Evolutionary conservation across 176 grass and related monocot species (phyloP).

Genomic region (sorghum (Sorghum bicolor)): Sorghum_bicolor_NCBIv3 NC_012879.2:58224001-58224500

Average conservation of each 20-base stretch:
- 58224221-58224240: too few species aligned
- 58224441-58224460: not conserved
- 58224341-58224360: not conserved
- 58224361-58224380: not conserved
- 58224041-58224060: too few species aligned
- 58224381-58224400: not conserved
- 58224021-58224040: not conserved
- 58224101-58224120: too few species aligned
- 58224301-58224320: not conserved
- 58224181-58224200: too few species aligned
- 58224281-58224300: not conserved
- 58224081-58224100: too few species aligned
- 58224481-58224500: not conserved
- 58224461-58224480: not conserved
- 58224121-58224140: too few species aligned
- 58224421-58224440: not conserved
- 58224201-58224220: too few species aligned
- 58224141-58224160: too few species aligned
- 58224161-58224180: too few species aligned
- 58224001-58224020: constrained; percentile 3
- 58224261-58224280: too few species aligned
- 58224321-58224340: not conserved
- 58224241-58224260: too few species aligned
- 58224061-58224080: too few species aligned
- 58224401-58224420: not conserved